Percentiles rank a stretch among this genome's conserved stretches.
phyloP scores from a whole-genome alignment of 78 protist genomes.

The Trichosphaerium sp. region DNA sequence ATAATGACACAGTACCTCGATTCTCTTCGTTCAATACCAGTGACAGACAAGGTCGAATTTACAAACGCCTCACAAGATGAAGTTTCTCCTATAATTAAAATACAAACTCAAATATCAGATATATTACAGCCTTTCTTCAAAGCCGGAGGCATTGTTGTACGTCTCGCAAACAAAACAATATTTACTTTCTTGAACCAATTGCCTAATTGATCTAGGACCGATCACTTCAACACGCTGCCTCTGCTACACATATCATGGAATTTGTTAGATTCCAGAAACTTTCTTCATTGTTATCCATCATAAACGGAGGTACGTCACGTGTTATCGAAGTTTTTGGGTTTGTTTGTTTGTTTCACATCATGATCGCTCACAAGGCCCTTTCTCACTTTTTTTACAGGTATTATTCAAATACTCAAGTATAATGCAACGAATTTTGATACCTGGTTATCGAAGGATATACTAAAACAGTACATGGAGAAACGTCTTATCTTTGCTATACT shows the following conservation, averaged over 20 bases:
- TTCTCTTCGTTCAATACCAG: constrained; percentile 28
- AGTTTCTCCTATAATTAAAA: not conserved
- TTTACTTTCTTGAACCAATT: not conserved
- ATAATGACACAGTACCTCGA: constrained; percentile 35
- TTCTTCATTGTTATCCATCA: constrained; percentile 52
- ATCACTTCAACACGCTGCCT: constrained; percentile 48
- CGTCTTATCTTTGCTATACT: constrained; percentile 54
- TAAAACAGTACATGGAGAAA: constrained; percentile 15
- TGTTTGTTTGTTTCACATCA: too few relatives aligned
- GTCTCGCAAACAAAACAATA: too few relatives aligned
- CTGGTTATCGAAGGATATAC: constrained; percentile 41
- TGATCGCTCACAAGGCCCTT: too few relatives aligned
- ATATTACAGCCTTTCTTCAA: too few relatives aligned
- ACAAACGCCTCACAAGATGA: too few relatives aligned
- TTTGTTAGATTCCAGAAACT: constrained; percentile 51
- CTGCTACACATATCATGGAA: constrained; percentile 73
- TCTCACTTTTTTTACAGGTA: too few relatives aligned
- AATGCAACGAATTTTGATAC: constrained; percentile 62
- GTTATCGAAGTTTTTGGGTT: too few relatives aligned
- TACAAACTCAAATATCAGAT: too few relatives aligned
- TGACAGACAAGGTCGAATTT: too few relatives aligned
- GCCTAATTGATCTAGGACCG: not conserved
- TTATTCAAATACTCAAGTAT: constrained; percentile 52
- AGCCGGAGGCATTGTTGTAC: too few relatives aligned
- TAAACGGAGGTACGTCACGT: constrained; percentile 54